Evolutionary conservation across 805 yeast species (phyloP).

Genomic region (Maudiozyma pseudohumilis): DNA sequence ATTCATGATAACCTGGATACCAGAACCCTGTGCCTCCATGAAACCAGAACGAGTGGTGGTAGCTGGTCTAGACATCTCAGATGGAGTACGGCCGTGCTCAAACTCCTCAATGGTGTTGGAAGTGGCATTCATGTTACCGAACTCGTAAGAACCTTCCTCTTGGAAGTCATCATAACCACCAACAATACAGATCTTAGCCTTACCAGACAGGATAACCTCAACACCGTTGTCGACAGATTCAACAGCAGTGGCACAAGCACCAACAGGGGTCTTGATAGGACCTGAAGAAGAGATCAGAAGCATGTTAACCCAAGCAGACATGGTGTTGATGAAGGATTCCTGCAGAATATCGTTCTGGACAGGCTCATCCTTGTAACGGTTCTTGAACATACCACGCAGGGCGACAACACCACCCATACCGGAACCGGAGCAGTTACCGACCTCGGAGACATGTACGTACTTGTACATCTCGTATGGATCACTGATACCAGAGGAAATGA

Average conservation of each 20-base stretch:
- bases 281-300: constrained; percentile 92
- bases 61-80: constrained; percentile 97
- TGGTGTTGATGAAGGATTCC: constrained; percentile 97
- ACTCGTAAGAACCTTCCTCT: constrained; percentile 96
- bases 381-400: constrained; percentile 94
- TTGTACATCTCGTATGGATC: constrained; percentile 98
- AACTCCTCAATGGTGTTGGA: constrained; percentile 81
- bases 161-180: constrained; percentile 99
- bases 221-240: constrained; percentile 95
- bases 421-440: constrained; percentile 98
- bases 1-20: constrained; percentile 92
- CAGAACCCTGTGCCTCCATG: constrained; percentile 99
- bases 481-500: constrained; percentile 86
- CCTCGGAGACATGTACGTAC: constrained; percentile 95
- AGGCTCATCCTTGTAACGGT: constrained; percentile 84
- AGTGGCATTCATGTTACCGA: constrained; percentile 98
- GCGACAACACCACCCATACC: constrained; percentile 99
- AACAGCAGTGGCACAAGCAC: constrained; percentile 98
- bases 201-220: constrained; percentile 85
- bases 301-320: constrained; percentile 99
- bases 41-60: constrained; percentile 94
- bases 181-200: constrained; percentile 91
- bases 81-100: constrained; percentile 94
- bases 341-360: constrained; percentile 96
- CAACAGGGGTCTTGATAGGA: constrained; percentile 98